Base-by-base conservation (phyloP, 2,329 filamentous ascomycete species). In the Hypoxylon rubiginosum region DNA sequence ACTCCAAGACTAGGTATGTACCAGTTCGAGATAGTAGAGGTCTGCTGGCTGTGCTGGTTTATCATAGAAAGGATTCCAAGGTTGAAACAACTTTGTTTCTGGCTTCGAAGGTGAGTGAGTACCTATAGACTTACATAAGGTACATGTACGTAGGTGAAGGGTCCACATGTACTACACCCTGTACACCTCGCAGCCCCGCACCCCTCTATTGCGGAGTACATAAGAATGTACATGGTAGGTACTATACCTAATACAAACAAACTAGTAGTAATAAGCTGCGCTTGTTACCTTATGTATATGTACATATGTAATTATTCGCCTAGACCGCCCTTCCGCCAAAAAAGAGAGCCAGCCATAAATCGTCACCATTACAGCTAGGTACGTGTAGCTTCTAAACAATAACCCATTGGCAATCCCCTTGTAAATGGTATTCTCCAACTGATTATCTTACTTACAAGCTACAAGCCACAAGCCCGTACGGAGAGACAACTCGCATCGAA, bases 261-360 rank as follows among this genome's bases (percentile, higher is more conserved):
- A n/a, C n/a, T n/a, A n/a, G n/a, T n/a, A n/a, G n/a, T n/a, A n/a
- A n/a, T n/a, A n/a, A n/a, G n/a, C n/a, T n/a, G n/a, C n/a, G n/a
- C n/a, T n/a, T n/a, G n/a, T n/a, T n/a, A n/a, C n/a, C n/a, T n/a
- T n/a, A n/a, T n/a, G n/a, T n/a, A n/a, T n/a, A n/a, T n/a, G n/a
- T n/a, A n/a, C n/a, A n/a, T n/a, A n/a, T n/a, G n/a, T 34, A 32
- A 24, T 19, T 28, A 52, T 56, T 53, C 45, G 46, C 26, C 46
- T 28, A 28, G 26, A 32, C 46, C 17, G 30, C 49, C 30, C 30
- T 34, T 34, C 30, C 30, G 30, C 30, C 34, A 13, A 58, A 43
- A 41, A 49, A n/a, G 51, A 54, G 36, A n/a, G n/a, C n/a, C 11
- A 64, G 59, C 63, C 63, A 58, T 59, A 58, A 60, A 55, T 45